Base-by-base conservation (phyloP, 2,329 filamentous ascomycete genomes). In the Graphilbum sp. region DNA sequence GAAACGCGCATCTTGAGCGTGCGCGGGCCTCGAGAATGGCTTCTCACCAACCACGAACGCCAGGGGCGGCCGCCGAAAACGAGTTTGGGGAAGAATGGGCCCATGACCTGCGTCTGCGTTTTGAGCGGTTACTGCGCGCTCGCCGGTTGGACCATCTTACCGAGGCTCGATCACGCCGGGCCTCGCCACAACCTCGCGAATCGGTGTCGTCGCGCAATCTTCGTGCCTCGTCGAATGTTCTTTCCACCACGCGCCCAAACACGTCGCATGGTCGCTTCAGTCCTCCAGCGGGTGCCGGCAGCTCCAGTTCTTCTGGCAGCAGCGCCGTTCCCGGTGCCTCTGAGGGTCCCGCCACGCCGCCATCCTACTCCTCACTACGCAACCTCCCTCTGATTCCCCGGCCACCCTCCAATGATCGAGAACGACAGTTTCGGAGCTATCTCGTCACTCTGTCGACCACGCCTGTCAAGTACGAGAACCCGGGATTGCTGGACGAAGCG, bases 381-480 rank as follows among this genome's bases (percentile, higher is more conserved):
- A 62, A 70, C 45, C 58, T 70, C 12, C 63, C 67, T 44, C 64
- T 63, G 51, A 63, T 73, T 34, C 87, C 90, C 4, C 78, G 79
- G 12, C 69, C 85, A 19, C 88, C 90, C 7, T 66, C 64, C 10
- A 54, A 60, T 51, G 81, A 88, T 55, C 61, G 69, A 39, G 65
- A 70, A 17, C 67, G 81, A 43, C 83, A 82, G 49, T 86, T 87
- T 50, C 71, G 80, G 49, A 93, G 80, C 58, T 71, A 92, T 43
- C 69, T 96, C 33, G 72, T 92, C 47, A 85, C 83, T 17, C 62
- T 96, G 17, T 94, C 88, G 15, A 69, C 81, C 42, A 94, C 86
- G 34, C 90, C 90, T 16, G 81, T 79, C 17, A 90, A 88, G 55
- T 98, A 93, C 62, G 90, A 98, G 59, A 96, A 98, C 57, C 88